Percentiles rank a stretch among this genome's conserved stretches.
Evolutionary conservation across 371 early-diverging fungal genomes (phyloP).

Genomic region (Coemansia sp.): DNA sequence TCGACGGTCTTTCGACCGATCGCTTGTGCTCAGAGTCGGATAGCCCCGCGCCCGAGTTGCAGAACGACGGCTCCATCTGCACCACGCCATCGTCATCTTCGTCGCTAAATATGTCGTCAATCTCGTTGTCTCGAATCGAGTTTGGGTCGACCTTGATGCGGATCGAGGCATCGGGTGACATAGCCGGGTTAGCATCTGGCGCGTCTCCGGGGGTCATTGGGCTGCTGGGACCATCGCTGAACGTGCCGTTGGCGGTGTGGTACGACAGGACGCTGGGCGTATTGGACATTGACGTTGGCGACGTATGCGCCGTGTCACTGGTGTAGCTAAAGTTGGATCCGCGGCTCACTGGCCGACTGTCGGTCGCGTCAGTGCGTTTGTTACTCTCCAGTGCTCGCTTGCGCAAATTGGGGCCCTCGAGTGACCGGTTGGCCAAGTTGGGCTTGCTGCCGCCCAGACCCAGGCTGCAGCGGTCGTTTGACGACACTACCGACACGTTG

Average conservation of each 20-base stretch:
- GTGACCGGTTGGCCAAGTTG: conserved; percentile 9
- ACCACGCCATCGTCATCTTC: conserved; percentile 40
- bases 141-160: conserved; percentile 38
- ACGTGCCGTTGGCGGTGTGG: conserved; percentile 33
- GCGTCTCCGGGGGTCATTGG: background rate
- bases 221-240: conserved; percentile 16
- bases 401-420: conserved; percentile 19
- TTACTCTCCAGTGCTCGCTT: conserved; percentile 31
- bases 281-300: conserved; percentile 18
- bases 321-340: conserved; percentile 11
- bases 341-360: conserved; percentile 13
- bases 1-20: background rate
- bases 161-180: conserved; percentile 14
- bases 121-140: conserved; percentile 20
- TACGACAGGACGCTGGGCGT: conserved; percentile 32
- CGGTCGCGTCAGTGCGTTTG: conserved; percentile 3
- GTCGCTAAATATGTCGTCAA: conserved; percentile 48
- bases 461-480: conserved; percentile 39
- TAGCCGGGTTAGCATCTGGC: background rate
- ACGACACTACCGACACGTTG: conserved; percentile 32
- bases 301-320: conserved; percentile 23
- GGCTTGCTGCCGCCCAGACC: conserved; percentile 27
- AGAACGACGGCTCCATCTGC: conserved; percentile 43
- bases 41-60: conserved; percentile 32
- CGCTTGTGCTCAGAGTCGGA: conserved; percentile 6